Conservation (phyloP, 345 rosid genomes). For the Hibiscus trionum region DNA sequence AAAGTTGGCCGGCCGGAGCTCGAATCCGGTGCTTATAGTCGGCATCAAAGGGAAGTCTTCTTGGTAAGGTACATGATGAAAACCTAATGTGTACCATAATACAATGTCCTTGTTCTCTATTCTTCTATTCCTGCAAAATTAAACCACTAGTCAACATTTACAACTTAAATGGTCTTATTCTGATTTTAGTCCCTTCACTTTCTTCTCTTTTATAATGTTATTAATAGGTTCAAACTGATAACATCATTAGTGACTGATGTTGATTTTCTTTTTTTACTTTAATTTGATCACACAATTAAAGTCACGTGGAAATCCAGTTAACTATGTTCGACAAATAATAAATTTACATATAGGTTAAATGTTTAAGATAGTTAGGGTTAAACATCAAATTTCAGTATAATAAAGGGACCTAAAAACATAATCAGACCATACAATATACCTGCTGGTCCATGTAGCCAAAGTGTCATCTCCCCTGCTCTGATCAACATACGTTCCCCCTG, state of each 20-base stretch:
- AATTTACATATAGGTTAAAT: no score
- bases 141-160: neutral
- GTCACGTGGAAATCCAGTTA: no score
- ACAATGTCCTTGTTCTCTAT: constrained; percentile 54
- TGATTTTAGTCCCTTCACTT: no score
- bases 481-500: constrained; percentile 39
- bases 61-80: constrained; percentile 48
- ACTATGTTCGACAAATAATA: no score
- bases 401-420: no score
- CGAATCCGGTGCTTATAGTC: constrained; percentile 37
- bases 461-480: constrained; percentile 49
- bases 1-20: constrained; percentile 48
- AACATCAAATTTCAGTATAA: no score
- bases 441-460: constrained; percentile 37
- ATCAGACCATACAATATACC: constrained; percentile 14
- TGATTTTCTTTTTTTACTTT: no score
- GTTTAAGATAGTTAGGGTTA: no score
- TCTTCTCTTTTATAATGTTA: no score
- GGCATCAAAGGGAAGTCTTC: constrained; percentile 61
- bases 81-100: constrained; percentile 42
- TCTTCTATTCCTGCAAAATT: constrained; percentile 29
- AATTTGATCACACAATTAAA: no score
- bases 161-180: neutral
- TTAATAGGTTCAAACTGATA: no score
- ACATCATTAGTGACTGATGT: no score